Evolutionary conservation across 164 flowering plant species (phyloP).

Genomic region (Nelumbo lutea): DNA sequence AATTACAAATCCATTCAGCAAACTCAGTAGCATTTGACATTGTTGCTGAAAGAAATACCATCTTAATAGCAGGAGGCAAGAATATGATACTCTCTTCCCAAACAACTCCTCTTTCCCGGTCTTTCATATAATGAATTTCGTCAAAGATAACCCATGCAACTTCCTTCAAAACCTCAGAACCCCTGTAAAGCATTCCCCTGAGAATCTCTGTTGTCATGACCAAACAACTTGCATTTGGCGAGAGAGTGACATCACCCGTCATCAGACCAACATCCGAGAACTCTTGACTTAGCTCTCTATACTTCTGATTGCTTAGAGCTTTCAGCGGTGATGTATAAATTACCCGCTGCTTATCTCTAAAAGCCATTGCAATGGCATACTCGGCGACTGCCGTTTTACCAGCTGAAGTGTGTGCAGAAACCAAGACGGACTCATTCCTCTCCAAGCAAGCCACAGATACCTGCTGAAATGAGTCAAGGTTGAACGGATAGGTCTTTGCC

Average conservation of each 20-base stretch:
- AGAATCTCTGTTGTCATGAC: conserved; percentile 98
- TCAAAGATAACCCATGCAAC: conserved; percentile 98
- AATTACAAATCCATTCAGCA: conserved; percentile 96
- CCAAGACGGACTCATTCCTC: conserved; percentile 82
- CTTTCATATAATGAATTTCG: conserved; percentile 95
- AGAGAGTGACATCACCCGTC: conserved; percentile 95
- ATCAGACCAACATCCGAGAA: conserved; percentile 91
- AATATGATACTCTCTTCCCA: conserved; percentile 99
- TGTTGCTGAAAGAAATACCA: conserved; percentile 97
- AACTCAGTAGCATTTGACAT: conserved; percentile 99
- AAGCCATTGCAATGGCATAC: conserved; percentile 93
- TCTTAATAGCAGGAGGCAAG: conserved; percentile 86
- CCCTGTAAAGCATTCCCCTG: conserved; percentile 90
- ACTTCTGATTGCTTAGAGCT: conserved; percentile 95
- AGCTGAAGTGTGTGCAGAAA: conserved; percentile 96
- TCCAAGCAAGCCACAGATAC: conserved; percentile 85
- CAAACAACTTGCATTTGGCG: conserved; percentile 90
- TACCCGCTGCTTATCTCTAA: conserved; percentile 87
- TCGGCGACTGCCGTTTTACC: conserved; percentile 98
- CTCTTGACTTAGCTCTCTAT: conserved; percentile 82
- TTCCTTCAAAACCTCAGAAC: conserved; percentile 93
- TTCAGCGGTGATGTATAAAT: conserved; percentile 94
- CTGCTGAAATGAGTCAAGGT: conserved; percentile 88
- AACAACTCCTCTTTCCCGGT: conserved; percentile 96
- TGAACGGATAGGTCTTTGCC: conserved; percentile 76